phyloP scores from a whole-genome alignment of 2,329 filamentous ascomycete species.

The Podosphaera aphanis region DNA sequence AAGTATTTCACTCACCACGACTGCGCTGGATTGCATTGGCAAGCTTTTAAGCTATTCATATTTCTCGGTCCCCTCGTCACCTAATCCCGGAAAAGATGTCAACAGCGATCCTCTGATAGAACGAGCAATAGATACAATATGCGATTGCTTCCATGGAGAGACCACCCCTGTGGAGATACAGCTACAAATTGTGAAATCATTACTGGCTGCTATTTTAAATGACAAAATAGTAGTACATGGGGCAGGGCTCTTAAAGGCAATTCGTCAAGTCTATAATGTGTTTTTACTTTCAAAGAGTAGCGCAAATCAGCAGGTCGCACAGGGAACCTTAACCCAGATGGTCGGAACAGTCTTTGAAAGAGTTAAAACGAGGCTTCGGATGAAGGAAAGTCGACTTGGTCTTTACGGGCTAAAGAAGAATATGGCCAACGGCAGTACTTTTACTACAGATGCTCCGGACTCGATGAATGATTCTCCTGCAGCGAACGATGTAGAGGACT shows the following conservation, averaged over 20 bases:
- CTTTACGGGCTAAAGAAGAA: slow-evolving; percentile 14
- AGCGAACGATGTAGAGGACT: slow-evolving; percentile 10
- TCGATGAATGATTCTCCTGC: slow-evolving; percentile 9
- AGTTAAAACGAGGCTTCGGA: slow-evolving; percentile 63
- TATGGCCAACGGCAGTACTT: slow-evolving; percentile 13
- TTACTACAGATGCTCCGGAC: slow-evolving; percentile 14
- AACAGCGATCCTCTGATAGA: slow-evolving; percentile 61
- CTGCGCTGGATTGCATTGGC: slow-evolving; percentile 88
- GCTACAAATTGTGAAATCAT: slow-evolving; percentile 91
- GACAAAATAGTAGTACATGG: slow-evolving; percentile 98
- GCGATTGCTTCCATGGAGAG: slow-evolving; percentile 96
- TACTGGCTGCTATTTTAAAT: slow-evolving; percentile 84
- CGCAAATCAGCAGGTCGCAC: slow-evolving; percentile 87
- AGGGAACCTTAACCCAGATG: slow-evolving; percentile 95
- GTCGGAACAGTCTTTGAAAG: slow-evolving; percentile 93
- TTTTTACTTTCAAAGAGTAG: slow-evolving; percentile 87
- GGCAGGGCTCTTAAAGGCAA: slow-evolving; percentile 81
- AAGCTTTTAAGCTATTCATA: slow-evolving; percentile 98
- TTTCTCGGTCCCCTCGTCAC: slow-evolving; percentile 49
- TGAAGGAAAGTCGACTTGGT: slow-evolving; percentile 58
- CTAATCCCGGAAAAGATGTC: slow-evolving; percentile 18
- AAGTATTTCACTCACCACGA: slow-evolving; percentile 67
- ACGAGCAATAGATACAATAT: slow-evolving; percentile 94
- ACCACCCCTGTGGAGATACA: slow-evolving; percentile 80
- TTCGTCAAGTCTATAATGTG: slow-evolving; percentile 96